These are phyloP conservation scores for Ophiognomonia clavigignenti-juglandacearum DNA, from an alignment of 2,329 filamentous ascomycete species.

Conservation along the genomic window DNA sequence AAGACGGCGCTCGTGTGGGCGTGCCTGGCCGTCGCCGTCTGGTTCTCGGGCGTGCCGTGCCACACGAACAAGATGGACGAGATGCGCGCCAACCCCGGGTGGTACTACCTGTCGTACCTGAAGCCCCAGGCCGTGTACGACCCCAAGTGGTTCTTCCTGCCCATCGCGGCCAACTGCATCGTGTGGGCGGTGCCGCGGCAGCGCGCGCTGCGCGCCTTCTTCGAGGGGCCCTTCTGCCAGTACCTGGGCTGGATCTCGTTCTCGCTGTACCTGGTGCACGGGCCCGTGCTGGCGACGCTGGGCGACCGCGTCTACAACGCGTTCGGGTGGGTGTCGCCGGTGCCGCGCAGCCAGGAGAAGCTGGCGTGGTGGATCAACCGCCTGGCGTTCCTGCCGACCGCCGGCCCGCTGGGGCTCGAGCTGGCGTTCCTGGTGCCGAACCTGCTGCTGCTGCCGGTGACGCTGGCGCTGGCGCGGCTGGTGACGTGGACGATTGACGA, in stretches of 20 bases:
- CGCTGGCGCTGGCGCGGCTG: slow-evolving; percentile 53
- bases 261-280: slow-evolving; percentile 60
- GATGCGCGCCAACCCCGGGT: slow-evolving; percentile 52
- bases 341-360: slow-evolving; percentile 40
- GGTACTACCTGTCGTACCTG: slow-evolving; percentile 55
- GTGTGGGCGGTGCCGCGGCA: slow-evolving; percentile 54
- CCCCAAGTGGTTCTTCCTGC: slow-evolving; percentile 64
- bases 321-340: slow-evolving; percentile 48
- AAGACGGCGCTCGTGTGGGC: slow-evolving; percentile 48
- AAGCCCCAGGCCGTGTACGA: slow-evolving; percentile 63
- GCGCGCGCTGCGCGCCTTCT: slow-evolving; percentile 51
- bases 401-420: slow-evolving; percentile 57
- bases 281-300: slow-evolving; percentile 53
- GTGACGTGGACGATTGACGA: slow-evolving; percentile 54
- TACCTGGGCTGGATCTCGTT: slow-evolving; percentile 60
- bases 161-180: slow-evolving; percentile 53
- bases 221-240: slow-evolving; percentile 54
- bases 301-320: slow-evolving; percentile 61
- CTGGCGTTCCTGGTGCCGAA: slow-evolving; percentile 55
- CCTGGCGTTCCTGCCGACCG: slow-evolving; percentile 47
- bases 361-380: slow-evolving; percentile 53
- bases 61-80: slow-evolving; percentile 39
- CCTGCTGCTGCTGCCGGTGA: slow-evolving; percentile 54
- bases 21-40: slow-evolving; percentile 47
- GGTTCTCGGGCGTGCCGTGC: slow-evolving; percentile 58